Evolutionary conservation across 2,329 filamentous ascomycete species (phyloP).

Genomic region (Colletotrichum phormii): DNA sequence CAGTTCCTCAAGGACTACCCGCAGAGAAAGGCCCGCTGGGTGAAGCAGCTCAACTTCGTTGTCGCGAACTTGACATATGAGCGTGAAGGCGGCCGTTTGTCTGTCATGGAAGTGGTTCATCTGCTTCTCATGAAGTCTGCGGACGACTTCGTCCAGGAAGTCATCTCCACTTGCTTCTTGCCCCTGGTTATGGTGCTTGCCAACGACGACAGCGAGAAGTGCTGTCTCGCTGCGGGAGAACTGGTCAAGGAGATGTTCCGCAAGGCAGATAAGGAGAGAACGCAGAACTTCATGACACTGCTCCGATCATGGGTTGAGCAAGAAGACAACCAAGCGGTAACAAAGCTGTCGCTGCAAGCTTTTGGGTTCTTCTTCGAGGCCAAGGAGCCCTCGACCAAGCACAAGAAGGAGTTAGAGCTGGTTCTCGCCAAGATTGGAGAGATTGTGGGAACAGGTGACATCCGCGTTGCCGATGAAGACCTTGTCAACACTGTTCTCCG

Average conservation of each 20-base stretch:
- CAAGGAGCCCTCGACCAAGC: conserved; percentile 67
- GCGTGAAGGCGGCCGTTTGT: conserved; percentile 87
- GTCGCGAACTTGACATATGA: conserved; percentile 92
- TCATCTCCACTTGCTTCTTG: conserved; percentile 84
- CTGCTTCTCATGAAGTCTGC: conserved; percentile 87
- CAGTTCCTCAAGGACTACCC: conserved; percentile 96
- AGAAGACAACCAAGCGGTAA: conserved; percentile 76
- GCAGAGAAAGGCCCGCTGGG: conserved; percentile 88
- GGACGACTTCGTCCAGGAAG: conserved; percentile 83
- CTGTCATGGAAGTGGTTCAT: conserved; percentile 92
- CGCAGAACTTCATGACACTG: conserved; percentile 76
- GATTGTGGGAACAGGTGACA: conserved; percentile 66
- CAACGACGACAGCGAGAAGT: conserved; percentile 90
- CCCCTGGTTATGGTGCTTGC: conserved; percentile 86
- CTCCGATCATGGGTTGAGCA: conserved; percentile 83
- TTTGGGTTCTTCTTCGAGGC: conserved; percentile 87
- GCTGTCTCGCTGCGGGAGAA: conserved; percentile 82
- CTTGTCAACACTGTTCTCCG: conserved; percentile 80
- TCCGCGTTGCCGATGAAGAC: conserved; percentile 72
- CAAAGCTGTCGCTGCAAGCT: conserved; percentile 80
- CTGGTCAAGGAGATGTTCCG: conserved; percentile 85
- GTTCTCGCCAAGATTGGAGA: conserved; percentile 67
- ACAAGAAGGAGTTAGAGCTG: conserved; percentile 75
- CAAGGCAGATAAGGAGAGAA: conserved; percentile 78
- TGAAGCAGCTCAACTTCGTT: conserved; percentile 89